Evolutionary conservation across 1,139 yeast species (phyloP).

Genomic region (Hyphopichia burtonii): DNA sequence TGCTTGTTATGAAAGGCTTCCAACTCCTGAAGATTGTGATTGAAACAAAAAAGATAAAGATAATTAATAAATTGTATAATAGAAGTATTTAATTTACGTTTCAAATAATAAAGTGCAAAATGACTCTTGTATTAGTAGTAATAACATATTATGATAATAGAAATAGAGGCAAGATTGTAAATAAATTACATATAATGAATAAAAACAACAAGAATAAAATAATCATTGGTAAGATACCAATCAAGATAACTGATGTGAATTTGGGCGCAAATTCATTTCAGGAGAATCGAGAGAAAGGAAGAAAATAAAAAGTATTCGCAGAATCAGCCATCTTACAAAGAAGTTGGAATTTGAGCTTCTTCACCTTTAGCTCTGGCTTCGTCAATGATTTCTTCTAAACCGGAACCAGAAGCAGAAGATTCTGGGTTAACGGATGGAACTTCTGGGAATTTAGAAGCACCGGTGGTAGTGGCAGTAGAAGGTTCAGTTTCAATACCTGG

Average conservation of each 20-base stretch:
- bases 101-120: neutral
- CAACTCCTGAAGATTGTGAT: constrained; percentile 49
- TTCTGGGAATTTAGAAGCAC: constrained; percentile 48
- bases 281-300: neutral
- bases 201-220: constrained; percentile 1
- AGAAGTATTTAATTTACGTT: neutral
- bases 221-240: neutral
- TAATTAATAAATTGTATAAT: neutral
- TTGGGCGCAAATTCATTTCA: too few relatives aligned
- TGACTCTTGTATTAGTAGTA: neutral
- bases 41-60: too few relatives aligned
- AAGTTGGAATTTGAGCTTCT: constrained; percentile 3
- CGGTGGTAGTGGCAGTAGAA: constrained; percentile 26
- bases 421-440: constrained; percentile 24
- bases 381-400: constrained; percentile 25
- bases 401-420: constrained; percentile 22
- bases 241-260: too few relatives aligned
- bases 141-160: constrained; percentile 1
- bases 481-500: constrained; percentile 20
- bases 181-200: neutral
- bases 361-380: constrained; percentile 17
- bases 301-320: neutral
- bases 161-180: neutral
- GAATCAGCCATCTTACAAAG: constrained; percentile 3
- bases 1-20: constrained; percentile 82